Conservation (phyloP, 148 eudicot genomes). For the Vaccinium darrowii region DNA sequence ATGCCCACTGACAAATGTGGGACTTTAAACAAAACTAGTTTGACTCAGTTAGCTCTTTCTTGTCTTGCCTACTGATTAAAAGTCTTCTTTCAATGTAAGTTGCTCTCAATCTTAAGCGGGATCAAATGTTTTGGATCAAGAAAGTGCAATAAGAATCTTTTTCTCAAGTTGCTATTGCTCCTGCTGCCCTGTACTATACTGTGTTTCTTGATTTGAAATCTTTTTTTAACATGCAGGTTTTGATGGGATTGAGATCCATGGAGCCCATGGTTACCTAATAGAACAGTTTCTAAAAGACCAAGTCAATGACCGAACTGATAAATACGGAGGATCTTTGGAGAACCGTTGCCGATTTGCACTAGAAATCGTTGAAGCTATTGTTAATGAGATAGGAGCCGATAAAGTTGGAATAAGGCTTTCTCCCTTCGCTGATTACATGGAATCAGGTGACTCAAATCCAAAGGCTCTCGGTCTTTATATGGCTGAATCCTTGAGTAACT, state of each 20-base stretch:
- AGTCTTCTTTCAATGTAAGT: not conserved
- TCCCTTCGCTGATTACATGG: not conserved
- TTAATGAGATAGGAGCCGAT: slow-evolving; percentile 10
- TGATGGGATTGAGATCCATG: slow-evolving; percentile 44
- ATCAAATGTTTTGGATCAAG: not conserved
- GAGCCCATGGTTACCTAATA: slow-evolving; percentile 45
- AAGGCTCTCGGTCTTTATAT: slow-evolving; percentile 32
- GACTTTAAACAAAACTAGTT: not conserved
- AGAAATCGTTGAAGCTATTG: slow-evolving; percentile 10
- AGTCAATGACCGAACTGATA: slow-evolving; percentile 8
- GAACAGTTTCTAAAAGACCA: slow-evolving; percentile 40
- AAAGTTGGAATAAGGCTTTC: slow-evolving; percentile 14
- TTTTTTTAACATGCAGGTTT: slow-evolving; percentile 24
- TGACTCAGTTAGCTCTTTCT: not conserved
- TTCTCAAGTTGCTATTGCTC: not conserved
- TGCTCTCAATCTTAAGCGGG: not conserved
- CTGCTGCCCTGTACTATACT: not conserved
- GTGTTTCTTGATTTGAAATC: not conserved
- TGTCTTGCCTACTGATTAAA: not conserved
- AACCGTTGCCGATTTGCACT: slow-evolving; percentile 14
- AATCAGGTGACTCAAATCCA: slow-evolving; percentile 21
- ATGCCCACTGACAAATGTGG: not conserved
- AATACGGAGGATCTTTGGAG: slow-evolving; percentile 13
- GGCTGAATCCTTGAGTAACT: slow-evolving; percentile 29
- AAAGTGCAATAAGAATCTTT: not conserved